phyloP scores from a whole-genome alignment of 805 yeast species.

The Candida vartiovaarae region DNA sequence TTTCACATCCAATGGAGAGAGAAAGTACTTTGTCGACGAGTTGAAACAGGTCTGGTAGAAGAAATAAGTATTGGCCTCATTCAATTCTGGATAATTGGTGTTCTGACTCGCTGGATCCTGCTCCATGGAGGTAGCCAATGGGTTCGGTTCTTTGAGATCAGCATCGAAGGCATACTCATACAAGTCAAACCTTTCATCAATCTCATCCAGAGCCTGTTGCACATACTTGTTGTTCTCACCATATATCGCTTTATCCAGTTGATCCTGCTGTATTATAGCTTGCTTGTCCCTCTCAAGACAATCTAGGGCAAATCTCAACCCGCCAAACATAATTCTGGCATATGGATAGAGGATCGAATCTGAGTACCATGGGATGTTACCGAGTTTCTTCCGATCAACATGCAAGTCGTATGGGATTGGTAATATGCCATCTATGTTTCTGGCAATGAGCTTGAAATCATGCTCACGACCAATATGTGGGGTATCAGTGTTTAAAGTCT shows the following conservation, averaged over 20 bases:
- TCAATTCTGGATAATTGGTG: constrained; percentile 20
- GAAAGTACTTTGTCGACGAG: constrained; percentile 55
- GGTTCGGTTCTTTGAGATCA: constrained; percentile 15
- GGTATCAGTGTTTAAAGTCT: constrained; percentile 43
- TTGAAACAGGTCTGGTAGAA: constrained; percentile 77
- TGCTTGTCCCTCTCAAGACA: constrained; percentile 56
- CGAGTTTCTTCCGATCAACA: constrained; percentile 29
- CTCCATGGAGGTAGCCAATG: constrained; percentile 9
- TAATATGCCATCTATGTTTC: constrained; percentile 35
- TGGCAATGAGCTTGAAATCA: constrained; percentile 59
- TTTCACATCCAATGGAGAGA: constrained; percentile 75
- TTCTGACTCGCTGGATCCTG: not conserved
- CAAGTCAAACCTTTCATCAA: constrained; percentile 37
- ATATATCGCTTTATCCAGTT: constrained; percentile 53
- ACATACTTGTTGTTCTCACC: constrained; percentile 52
- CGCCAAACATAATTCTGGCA: constrained; percentile 67
- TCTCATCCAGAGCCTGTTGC: constrained; percentile 46
- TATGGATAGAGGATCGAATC: constrained; percentile 37
- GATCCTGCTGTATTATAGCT: constrained; percentile 41
- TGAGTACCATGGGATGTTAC: constrained; percentile 52
- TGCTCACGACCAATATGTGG: constrained; percentile 53
- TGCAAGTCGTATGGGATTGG: constrained; percentile 44
- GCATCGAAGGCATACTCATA: constrained; percentile 29
- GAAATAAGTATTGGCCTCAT: constrained; percentile 40
- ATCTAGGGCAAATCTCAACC: constrained; percentile 41